Base-by-base conservation (phyloP, 495 filamentous ascomycete genomes). In the Neurospora terricola region DNA sequence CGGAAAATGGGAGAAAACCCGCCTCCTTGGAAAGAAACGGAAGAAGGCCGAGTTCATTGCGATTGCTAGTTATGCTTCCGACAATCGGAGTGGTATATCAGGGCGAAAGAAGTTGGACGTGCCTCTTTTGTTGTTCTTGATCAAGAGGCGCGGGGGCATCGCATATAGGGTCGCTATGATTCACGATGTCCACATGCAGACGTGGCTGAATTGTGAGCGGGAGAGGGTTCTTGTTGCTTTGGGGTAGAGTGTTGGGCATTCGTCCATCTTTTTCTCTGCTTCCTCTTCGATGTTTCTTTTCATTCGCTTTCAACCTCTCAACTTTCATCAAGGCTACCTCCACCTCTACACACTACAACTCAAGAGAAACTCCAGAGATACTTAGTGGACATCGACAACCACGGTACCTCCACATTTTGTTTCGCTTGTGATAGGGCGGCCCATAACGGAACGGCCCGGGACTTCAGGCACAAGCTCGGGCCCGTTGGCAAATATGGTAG, bases 161-260 rank as follows among this genome's bases (percentile, higher is more conserved):
- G 23, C 54, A 2, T 62, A 62, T 62, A 27, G 23, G 23, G 54
- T 16, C 23, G 23, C 12, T 16, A 62, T 16, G 11, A 0, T 30
- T 30, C 23, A 30, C 0, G 0, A 2, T 7, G 23, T 62, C 16
- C 0, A 12, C 2, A 14, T 30, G 5, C 12, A 5, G 5, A 1
- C 1, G 0, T 62, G 54, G 54, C 54, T 62, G 2, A 16, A 30
- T 1, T 62, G 23, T 62, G 1, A 62, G 5, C 12, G 54, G 23
- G 54, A 62, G 23, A 62, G 2, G 12, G 8, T 62, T 8, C 54
- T 62, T 8, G 6, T 62, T 62, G 54, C 54, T 62, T 30, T 62
- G 23, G 54, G 54, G 0, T 62, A 59, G 23, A n/a, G n/a, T n/a
- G 0, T 21, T 0, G 11, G 14, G 40, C 40, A 11, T n/a, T 43